These are phyloP conservation scores for Leishmania mexicana DNA, from an alignment of 208 protist genomes.

Conservation along the genomic window DNA sequence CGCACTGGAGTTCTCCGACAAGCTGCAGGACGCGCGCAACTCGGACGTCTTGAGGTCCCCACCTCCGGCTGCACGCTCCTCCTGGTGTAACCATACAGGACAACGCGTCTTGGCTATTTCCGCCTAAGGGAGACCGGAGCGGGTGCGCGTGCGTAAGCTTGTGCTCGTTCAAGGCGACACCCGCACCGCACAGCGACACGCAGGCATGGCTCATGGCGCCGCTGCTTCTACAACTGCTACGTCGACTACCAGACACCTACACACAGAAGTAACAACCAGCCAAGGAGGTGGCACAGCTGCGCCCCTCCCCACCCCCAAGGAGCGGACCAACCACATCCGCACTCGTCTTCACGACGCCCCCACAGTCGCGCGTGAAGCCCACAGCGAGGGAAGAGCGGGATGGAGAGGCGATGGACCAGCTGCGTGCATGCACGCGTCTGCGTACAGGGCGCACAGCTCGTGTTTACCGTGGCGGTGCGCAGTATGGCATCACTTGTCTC, in stretches of 20 bases:
- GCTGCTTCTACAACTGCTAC: not conserved
- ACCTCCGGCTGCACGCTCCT: conserved; percentile 23
- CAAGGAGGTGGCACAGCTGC: not conserved
- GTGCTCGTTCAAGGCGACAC: not conserved
- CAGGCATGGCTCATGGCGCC: not conserved
- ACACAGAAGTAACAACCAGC: not conserved
- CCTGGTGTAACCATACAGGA: conserved; percentile 27
- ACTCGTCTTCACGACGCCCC: no score
- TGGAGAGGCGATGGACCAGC: not conserved
- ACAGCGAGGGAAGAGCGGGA: not conserved
- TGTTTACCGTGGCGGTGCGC: not conserved
- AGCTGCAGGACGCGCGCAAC: conserved; percentile 33
- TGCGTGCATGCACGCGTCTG: not conserved
- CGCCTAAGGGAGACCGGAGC: not conserved
- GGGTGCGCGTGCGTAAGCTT: not conserved
- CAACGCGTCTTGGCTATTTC: conserved; percentile 33
- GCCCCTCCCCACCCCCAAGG: not conserved
- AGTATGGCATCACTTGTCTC: not conserved
- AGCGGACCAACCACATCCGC: no score
- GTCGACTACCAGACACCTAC: not conserved
- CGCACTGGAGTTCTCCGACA: conserved; percentile 73
- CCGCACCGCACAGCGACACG: not conserved
- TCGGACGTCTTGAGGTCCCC: conserved; percentile 11
- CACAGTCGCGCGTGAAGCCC: not conserved
- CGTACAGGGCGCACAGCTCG: not conserved